A percentile compares a stretch with the other conserved stretches of the same genome.
Evolutionary conservation across 257 asterid genomes (phyloP).

Genomic region (Anisodus tanguticus): DNA sequence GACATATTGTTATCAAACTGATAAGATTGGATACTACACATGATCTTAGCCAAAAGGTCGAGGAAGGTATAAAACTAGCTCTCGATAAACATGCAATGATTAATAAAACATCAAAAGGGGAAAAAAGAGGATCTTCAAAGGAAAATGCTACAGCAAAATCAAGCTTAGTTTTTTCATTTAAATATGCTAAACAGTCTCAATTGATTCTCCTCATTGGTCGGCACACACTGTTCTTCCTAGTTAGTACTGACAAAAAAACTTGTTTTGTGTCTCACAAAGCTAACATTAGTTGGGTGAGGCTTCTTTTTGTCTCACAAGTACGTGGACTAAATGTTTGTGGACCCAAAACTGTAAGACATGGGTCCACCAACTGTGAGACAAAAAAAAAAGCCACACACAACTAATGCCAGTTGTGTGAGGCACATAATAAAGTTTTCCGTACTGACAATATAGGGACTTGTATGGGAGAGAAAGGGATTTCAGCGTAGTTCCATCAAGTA

Average conservation of each 20-base stretch:
- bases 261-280: no score
- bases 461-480: not conserved
- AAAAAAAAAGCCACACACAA: no score
- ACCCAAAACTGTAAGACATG: no score
- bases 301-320: no score
- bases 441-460: no score
- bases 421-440: no score
- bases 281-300: no score
- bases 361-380: no score
- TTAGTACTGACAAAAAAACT: not conserved
- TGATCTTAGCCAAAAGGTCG: conserved; percentile 41
- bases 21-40: conserved; percentile 35
- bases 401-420: no score
- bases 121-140: not conserved
- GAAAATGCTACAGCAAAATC: not conserved
- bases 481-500: conserved; percentile 5
- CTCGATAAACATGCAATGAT: not conserved
- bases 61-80: conserved; percentile 30
- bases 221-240: not conserved
- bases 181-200: not conserved
- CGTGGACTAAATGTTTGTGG: no score
- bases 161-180: not conserved
- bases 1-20: conserved; percentile 24
- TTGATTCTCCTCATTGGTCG: not conserved
- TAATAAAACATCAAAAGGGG: not conserved